These are phyloP conservation scores for Sphaerulina populicola DNA, from an alignment of 2,329 filamentous ascomycete genomes.

Conservation along the genomic window DNA sequence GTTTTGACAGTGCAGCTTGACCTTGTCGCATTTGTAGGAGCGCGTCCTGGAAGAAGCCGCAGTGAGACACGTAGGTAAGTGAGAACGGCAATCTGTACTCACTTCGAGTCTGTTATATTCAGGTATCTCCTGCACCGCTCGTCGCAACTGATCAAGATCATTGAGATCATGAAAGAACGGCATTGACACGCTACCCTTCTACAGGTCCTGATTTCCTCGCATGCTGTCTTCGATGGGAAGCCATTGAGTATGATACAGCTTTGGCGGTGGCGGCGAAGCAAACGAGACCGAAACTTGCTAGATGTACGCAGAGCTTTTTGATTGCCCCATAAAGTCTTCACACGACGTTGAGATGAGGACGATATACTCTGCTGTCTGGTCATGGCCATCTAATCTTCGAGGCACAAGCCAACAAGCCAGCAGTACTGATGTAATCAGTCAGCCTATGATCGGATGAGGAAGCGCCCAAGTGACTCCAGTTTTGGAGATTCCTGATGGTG, in stretches of 20 bases:
- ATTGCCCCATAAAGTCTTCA: not conserved
- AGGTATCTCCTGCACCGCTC: not conserved
- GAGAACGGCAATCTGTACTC: slow-evolving; percentile 9
- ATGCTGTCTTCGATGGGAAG: not conserved
- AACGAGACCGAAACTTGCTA: not conserved
- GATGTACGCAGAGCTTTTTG: not conserved
- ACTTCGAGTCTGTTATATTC: slow-evolving; percentile 13
- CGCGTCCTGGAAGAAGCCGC: slow-evolving; percentile 13
- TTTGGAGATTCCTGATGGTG: not conserved
- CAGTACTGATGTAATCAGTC: not conserved
- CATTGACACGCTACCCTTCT: not conserved
- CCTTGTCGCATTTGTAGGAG: slow-evolving; percentile 12
- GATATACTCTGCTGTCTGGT: not conserved
- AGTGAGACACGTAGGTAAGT: slow-evolving; percentile 11
- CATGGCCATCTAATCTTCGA: not conserved
- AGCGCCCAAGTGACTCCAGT: not conserved
- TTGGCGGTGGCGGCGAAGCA: slow-evolving; percentile 7
- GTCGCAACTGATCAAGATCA: not conserved
- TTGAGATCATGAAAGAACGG: slow-evolving; percentile 2
- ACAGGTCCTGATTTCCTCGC: not conserved
- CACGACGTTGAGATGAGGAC: not conserved
- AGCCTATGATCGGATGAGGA: not conserved
- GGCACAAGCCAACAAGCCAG: not conserved
- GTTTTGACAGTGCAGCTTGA: slow-evolving; percentile 1
- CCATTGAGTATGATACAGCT: slow-evolving; percentile 12